Conservation (phyloP, 2,329 filamentous ascomycete species). For the Ascomycota sp. region DNA sequence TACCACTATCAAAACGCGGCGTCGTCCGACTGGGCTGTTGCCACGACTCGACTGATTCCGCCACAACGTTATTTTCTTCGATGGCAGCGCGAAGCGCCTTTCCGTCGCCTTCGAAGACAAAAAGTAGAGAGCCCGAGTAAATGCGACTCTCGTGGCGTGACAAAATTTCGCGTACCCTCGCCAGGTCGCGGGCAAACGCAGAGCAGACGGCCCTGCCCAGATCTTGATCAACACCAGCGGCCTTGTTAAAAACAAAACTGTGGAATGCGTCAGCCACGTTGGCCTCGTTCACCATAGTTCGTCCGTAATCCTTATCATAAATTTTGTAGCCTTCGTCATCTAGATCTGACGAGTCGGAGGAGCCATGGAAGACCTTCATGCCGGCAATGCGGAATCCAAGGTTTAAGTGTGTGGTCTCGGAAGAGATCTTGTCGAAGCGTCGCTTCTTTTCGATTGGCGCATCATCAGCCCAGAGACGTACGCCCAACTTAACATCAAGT, state of each 20-base stretch:
- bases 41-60: conserved; percentile 27
- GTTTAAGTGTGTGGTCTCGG: conserved; percentile 36
- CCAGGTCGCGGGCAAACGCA: conserved; percentile 32
- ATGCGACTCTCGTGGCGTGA: conserved; percentile 37
- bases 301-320: conserved; percentile 44
- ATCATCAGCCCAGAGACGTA: conserved; percentile 66
- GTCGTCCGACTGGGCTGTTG: conserved; percentile 12
- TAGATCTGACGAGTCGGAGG: conserved; percentile 27
- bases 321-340: conserved; percentile 34
- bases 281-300: conserved; percentile 26
- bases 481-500: conserved; percentile 79
- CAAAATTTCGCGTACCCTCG: conserved; percentile 30
- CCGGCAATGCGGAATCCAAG: conserved; percentile 44
- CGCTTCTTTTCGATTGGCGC: conserved; percentile 36
- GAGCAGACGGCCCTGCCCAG: conserved; percentile 33
- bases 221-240: conserved; percentile 37
- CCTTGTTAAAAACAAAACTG: conserved; percentile 35
- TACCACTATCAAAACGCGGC: conserved; percentile 33
- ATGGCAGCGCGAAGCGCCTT: conserved; percentile 29
- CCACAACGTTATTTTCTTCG: conserved; percentile 28
- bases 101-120: conserved; percentile 45
- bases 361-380: conserved; percentile 42
- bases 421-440: conserved; percentile 38
- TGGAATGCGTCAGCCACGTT: conserved; percentile 35
- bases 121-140: conserved; percentile 42